phyloP scores from a whole-genome alignment of 2,329 filamentous ascomycete species.

The Sphaerulina musiva region DNA sequence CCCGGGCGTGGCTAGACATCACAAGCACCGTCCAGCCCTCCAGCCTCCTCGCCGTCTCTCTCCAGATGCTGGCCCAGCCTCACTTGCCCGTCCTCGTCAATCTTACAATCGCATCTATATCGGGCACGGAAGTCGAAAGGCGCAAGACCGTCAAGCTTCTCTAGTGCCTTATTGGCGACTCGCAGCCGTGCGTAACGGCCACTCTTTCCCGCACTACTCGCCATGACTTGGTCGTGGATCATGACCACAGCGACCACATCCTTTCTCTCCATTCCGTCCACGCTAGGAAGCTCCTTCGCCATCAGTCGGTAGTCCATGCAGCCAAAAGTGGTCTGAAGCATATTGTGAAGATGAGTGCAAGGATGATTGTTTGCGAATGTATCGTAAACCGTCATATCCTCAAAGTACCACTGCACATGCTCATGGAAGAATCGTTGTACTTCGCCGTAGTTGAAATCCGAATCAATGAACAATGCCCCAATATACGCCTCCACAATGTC shows the following conservation, averaged over 20 bases:
- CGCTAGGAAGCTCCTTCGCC: slow-evolving; percentile 45
- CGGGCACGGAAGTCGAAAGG: slow-evolving; percentile 53
- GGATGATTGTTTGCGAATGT: slow-evolving; percentile 81
- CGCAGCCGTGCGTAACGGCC: slow-evolving; percentile 66
- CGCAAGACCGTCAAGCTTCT: slow-evolving; percentile 45
- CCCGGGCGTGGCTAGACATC: background rate
- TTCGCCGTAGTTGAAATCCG: slow-evolving; percentile 65
- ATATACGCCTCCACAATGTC: slow-evolving; percentile 87
- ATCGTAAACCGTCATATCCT: slow-evolving; percentile 82
- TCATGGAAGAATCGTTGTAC: slow-evolving; percentile 71
- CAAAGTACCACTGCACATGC: slow-evolving; percentile 71
- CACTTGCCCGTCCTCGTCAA: slow-evolving; percentile 7
- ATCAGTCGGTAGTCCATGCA: slow-evolving; percentile 58
- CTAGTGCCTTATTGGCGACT: slow-evolving; percentile 55
- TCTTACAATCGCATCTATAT: slow-evolving; percentile 59
- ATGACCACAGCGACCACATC: slow-evolving; percentile 64
- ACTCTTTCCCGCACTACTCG: slow-evolving; percentile 54
- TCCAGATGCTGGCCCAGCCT: slow-evolving; percentile 7
- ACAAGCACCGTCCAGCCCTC: slow-evolving; percentile 1
- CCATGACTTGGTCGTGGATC: slow-evolving; percentile 65
- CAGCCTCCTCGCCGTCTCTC: slow-evolving; percentile 4
- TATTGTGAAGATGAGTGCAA: slow-evolving; percentile 58
- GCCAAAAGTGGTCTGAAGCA: slow-evolving; percentile 57
- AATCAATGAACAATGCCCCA: slow-evolving; percentile 87
- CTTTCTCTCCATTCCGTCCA: slow-evolving; percentile 40